Evolutionary conservation across 2,329 filamentous ascomycete species (phyloP), one percentile per base, ranked within the genome.

Genomic region (Xylariaceae sp.): DNA sequence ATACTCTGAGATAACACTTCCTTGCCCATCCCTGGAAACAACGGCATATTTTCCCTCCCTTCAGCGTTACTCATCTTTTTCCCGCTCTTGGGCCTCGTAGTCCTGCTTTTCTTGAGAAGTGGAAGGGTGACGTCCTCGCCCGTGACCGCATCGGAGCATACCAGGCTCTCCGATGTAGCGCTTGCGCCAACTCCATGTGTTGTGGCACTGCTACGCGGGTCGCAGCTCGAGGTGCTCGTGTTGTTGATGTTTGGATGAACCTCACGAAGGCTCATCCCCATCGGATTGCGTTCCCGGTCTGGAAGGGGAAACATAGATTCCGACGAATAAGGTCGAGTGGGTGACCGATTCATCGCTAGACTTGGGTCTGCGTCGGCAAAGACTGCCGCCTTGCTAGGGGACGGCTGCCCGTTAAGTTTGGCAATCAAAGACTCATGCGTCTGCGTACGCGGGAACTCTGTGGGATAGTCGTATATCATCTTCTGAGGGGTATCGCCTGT

Each of bases 401-500:
- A 63, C 32, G 53, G 37, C 44, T 54, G 48, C 41, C 55, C 68
- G 15, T 68, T 61, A 37, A 71, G 55, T 33, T 62, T 64, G 13
- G 67, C 65, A 28, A 75, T 60, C 15, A 78, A 63, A 12, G 61
- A 50, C 1, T 72, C 69, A 48, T 71, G 71, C 0, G 71, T 50
- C 19, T 66, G 65, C 1, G 93, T 97, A 19, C 83, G 81, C 3
- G 93, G 93, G 1, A 98, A 73, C 2, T 76, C 71, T 2, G 78
- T 85, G 0, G 89, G 87, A 57, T 88, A 95, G n/a, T 79, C 73
- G 64, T 97, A 98, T 39, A 81, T 73, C 22, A 74, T 70, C 66
- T 90, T 93, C 57, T 86, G 80, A 0, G 93, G 93, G 1, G 93
- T 97, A 35, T 85, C 75, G 38, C 93, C 91, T 0, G 93, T 97